These are phyloP conservation scores for Mycena sp. DNA, from an alignment of 1,284 basidiomycete species.

Conservation along the genomic window DNA sequence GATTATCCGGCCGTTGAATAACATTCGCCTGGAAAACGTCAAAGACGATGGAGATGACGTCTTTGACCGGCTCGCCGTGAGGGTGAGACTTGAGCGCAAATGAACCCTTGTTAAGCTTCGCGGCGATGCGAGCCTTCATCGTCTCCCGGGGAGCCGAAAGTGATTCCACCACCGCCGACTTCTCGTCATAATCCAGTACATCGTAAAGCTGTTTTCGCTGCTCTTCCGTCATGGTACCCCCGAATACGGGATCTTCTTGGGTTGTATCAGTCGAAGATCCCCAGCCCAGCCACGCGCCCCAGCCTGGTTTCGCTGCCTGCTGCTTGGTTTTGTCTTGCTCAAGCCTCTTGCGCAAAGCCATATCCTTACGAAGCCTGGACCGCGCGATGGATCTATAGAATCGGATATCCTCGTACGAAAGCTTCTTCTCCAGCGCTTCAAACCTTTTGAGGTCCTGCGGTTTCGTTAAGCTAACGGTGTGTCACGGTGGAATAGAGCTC, in stretches of 20 bases:
- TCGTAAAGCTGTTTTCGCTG: constrained; percentile 95
- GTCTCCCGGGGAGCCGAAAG: constrained; percentile 85
- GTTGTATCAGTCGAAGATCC: constrained; percentile 60
- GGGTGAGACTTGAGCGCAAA: constrained; percentile 84
- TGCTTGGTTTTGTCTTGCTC: constrained; percentile 75
- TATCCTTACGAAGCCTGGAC: constrained; percentile 89
- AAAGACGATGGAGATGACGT: constrained; percentile 92
- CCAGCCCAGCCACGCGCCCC: constrained; percentile 88
- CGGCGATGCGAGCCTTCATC: constrained; percentile 81
- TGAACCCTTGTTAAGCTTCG: constrained; percentile 88
- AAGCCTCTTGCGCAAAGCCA: constrained; percentile 73
- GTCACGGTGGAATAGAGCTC: constrained; percentile 34
- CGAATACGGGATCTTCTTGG: constrained; percentile 64
- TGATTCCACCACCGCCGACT: constrained; percentile 74
- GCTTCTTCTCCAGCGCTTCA: constrained; percentile 81
- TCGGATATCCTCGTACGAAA: constrained; percentile 95
- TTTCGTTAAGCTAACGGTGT: constrained; percentile 10
- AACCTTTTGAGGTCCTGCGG: constrained; percentile 72
- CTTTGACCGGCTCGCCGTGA: constrained; percentile 62
- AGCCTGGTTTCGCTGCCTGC: constrained; percentile 66
- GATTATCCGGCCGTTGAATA: constrained; percentile 88
- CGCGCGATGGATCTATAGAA: constrained; percentile 98
- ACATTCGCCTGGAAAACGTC: constrained; percentile 90
- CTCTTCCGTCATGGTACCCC: constrained; percentile 87
- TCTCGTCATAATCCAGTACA: constrained; percentile 94